These are phyloP conservation scores for Pestalotiopsis sp. DNA, from an alignment of 2,329 filamentous ascomycete species.

Conservation along the genomic window DNA sequence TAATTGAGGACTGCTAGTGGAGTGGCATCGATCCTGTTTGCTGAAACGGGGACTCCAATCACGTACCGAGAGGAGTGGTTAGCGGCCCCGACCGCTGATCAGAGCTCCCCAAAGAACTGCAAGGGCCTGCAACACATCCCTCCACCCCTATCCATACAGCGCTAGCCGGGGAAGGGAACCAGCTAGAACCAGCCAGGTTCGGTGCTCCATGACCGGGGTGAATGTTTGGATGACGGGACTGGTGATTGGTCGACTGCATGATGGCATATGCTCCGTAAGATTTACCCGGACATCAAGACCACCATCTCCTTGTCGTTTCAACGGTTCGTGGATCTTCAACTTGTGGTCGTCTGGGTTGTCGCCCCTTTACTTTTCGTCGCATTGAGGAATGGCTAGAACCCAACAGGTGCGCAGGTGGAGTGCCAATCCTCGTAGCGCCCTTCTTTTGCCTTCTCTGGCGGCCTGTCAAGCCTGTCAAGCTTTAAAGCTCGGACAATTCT, in stretches of 20 bases:
- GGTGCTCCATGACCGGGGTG: not conserved
- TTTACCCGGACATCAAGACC: no score
- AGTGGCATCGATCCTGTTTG: slow-evolving; percentile 9
- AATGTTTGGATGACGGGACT: not conserved
- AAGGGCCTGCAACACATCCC: slow-evolving; percentile 1
- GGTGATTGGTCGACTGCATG: not conserved
- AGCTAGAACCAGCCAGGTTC: not conserved
- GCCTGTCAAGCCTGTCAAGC: no score
- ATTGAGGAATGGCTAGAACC: no score
- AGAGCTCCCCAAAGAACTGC: not conserved
- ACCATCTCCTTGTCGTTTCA: no score
- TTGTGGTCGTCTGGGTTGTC: no score
- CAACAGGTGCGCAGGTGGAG: no score
- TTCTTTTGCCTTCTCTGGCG: no score
- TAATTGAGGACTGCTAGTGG: slow-evolving; percentile 17
- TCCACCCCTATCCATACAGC: not conserved
- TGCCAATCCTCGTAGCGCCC: no score
- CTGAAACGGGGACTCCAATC: slow-evolving; percentile 5
- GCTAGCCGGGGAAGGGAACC: slow-evolving; percentile 4
- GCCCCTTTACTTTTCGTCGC: no score
- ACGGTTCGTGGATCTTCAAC: no score
- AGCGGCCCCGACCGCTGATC: slow-evolving; percentile 1
- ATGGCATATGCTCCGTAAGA: no score
- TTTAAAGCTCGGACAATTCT: no score
- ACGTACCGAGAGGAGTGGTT: not conserved